Evolutionary conservation across 805 yeast genomes (phyloP).

Genomic region (Hanseniaspora taiwanica): DNA sequence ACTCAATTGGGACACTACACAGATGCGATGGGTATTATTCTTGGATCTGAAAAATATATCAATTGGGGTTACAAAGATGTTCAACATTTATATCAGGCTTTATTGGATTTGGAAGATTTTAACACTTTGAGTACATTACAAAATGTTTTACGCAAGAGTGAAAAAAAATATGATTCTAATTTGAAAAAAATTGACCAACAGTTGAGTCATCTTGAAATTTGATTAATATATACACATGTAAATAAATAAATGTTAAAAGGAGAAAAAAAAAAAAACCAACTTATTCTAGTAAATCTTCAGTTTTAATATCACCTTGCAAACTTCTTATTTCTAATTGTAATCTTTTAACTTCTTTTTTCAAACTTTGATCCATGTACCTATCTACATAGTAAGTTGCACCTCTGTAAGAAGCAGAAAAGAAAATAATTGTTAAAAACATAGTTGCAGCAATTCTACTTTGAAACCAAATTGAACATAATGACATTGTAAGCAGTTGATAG

Average conservation of each 20-base stretch:
- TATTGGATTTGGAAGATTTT: constrained; percentile 33
- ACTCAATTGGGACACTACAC: constrained; percentile 39
- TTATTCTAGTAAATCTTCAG: constrained; percentile 1
- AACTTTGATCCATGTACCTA: constrained; percentile 72
- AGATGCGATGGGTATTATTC: constrained; percentile 59
- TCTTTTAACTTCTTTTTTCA: constrained; percentile 65
- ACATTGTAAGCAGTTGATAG: constrained; percentile 79
- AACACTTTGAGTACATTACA: constrained; percentile 20
- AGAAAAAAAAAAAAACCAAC: neutral
- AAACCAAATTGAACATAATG: constrained; percentile 82
- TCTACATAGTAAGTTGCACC: constrained; percentile 95
- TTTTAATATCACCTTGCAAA: constrained; percentile 31
- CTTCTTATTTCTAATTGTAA: constrained; percentile 59
- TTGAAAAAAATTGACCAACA: constrained; percentile 11
- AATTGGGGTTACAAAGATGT: constrained; percentile 48
- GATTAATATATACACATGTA: neutral
- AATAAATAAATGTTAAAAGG: neutral
- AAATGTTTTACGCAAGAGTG: constrained; percentile 20
- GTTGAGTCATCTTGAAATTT: constrained; percentile 10
- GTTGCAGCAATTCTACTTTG: constrained; percentile 53
- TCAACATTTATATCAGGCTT: constrained; percentile 27
- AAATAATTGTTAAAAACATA: constrained; percentile 56
- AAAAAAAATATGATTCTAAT: constrained; percentile 7
- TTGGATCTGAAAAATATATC: constrained; percentile 55
- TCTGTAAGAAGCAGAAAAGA: constrained; percentile 68